Evolutionary conservation across 768 basidiomycete species (phyloP), one percentile per base, ranked within the genome.

Genomic region (Boletus huronensis): DNA sequence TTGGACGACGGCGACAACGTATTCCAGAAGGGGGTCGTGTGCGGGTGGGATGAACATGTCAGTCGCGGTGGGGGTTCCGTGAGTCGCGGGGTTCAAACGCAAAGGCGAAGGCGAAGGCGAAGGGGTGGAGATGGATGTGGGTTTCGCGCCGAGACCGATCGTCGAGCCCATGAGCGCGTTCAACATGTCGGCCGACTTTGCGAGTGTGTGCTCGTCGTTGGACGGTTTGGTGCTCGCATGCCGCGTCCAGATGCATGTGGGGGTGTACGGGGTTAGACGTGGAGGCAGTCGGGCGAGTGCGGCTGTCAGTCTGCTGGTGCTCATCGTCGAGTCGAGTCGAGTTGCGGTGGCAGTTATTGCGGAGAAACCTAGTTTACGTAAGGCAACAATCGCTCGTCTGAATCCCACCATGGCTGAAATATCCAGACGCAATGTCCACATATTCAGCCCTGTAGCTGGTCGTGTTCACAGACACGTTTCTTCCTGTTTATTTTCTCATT

Each of bases 11-110:
- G 82, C 82, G 3, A 88, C 75, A 48, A 93, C 67, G 62, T 85
- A 84, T 55, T 81, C 75, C 6, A 92, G 81, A 3, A 92, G 75
- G 1, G 90, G 91, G 67, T 91, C 88, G 48, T 82, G 78, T 1
- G 79, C 76, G n/a, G 88, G 88, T 3, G 90, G 88, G 19, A 92
- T 81, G 61, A 84, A 77, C 59, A 79, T 75, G 42, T 55, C 55
- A 5, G 58, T 23, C 28, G 42, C 10, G 14, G 35, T n/a, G 28
- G 48, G 43, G 16, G 44, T 26, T 13, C 1, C 17, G n/a, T n/a
- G 29, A 13, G 54, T 16, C 2, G 34, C 21, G 16, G 50, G 35
- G 19, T 19, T 11, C 41, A 45, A 35, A 10, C n/a, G 50, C 16
- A 13, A 25, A 25, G 23, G 4, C 23, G 23, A 4, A 25, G 23